phyloP scores from a whole-genome alignment of 768 basidiomycete species.

The Tylopilus sp. region DNA sequence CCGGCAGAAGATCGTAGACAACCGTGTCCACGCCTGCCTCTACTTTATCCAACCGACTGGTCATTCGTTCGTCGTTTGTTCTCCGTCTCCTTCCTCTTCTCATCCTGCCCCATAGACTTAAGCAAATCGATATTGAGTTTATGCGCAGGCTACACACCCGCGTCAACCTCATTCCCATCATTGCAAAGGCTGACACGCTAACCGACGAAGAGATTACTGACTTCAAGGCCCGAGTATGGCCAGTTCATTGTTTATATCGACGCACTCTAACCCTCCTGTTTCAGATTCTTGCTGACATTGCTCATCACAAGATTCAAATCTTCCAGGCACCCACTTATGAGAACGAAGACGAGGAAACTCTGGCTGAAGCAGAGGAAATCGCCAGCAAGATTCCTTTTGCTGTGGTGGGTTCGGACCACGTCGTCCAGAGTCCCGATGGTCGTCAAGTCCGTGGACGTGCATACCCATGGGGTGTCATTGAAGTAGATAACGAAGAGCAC shows the following conservation, averaged over 20 bases:
- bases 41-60: slow-evolving; percentile 99
- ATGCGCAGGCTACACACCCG: slow-evolving; percentile 97
- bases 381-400: slow-evolving; percentile 98
- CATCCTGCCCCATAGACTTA: slow-evolving; percentile 56
- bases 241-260: neutral
- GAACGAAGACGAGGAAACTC: slow-evolving; percentile 97
- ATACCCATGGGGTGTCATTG: slow-evolving; percentile 99
- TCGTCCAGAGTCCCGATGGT: slow-evolving; percentile 81
- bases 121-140: slow-evolving; percentile 98
- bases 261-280: slow-evolving; percentile 1
- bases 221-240: slow-evolving; percentile 86
- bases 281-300: slow-evolving; percentile 90
- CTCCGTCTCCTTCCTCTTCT: neutral
- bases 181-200: slow-evolving; percentile 97
- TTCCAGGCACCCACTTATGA: slow-evolving; percentile 98
- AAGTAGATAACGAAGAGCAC: slow-evolving; percentile 99
- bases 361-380: slow-evolving; percentile 97
- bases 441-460: slow-evolving; percentile 90
- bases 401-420: slow-evolving; percentile 88
- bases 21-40: slow-evolving; percentile 96
- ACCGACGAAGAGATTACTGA: slow-evolving; percentile 92
- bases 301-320: slow-evolving; percentile 93
- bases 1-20: slow-evolving; percentile 89
- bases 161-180: slow-evolving; percentile 98
- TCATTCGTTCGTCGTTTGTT: slow-evolving; percentile 68